Evolutionary conservation across 148 eudicot genomes (phyloP).

Genomic region (Rhododendron simsii): DNA sequence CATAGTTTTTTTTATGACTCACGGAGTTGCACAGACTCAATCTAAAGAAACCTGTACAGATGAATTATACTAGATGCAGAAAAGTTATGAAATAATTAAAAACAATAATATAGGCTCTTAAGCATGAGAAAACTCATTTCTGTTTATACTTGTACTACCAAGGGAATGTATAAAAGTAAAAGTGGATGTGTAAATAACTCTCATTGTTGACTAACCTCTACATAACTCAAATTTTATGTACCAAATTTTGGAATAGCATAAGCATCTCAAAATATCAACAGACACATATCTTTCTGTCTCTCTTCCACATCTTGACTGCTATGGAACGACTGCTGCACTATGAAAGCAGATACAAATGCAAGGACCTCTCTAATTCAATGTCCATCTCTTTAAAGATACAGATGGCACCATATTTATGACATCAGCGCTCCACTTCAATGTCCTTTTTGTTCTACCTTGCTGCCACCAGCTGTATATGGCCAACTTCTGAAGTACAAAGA

Average conservation of each 20-base stretch:
- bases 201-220: background rate
- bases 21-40: background rate
- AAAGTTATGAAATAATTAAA: background rate
- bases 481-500: background rate
- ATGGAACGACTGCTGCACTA: background rate
- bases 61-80: background rate
- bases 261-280: background rate
- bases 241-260: background rate
- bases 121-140: background rate
- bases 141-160: background rate
- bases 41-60: background rate
- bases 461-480: background rate
- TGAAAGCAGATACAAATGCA: background rate
- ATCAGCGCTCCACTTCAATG: background rate
- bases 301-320: background rate
- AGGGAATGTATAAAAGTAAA: background rate
- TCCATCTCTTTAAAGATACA: background rate
- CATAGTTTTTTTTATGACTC: background rate
- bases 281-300: background rate
- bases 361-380: background rate
- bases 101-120: background rate
- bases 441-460: background rate
- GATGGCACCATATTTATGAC: background rate
- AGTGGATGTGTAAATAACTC: background rate
- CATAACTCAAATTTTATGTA: background rate